A percentile compares a stretch with the other conserved stretches of the same genome.
These are phyloP conservation scores for Hibiscus tridactylites DNA, from an alignment of 345 rosid species.

Conservation along the genomic window DNA sequence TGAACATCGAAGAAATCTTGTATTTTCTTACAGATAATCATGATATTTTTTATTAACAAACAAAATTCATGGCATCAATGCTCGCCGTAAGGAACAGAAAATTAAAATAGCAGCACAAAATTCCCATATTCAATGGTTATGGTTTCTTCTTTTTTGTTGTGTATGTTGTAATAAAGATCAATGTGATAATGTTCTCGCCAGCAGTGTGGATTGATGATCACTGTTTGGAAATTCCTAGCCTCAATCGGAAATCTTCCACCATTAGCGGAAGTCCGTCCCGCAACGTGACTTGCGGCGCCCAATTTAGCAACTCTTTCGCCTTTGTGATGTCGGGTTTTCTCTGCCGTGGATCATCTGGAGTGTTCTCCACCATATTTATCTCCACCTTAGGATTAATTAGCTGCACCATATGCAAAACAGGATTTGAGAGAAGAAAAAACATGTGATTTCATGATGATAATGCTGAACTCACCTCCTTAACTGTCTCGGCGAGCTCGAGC, in stretches of 20 bases:
- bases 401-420: constrained; percentile 20
- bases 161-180: background rate
- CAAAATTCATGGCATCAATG: background rate
- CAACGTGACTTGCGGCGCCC: constrained; percentile 85
- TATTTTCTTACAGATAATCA: background rate
- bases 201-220: constrained; percentile 8
- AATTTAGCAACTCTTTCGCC: constrained; percentile 76
- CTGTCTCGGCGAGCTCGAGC: constrained; percentile 82
- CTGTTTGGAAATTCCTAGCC: constrained; percentile 51
- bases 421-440: too few relatives aligned
- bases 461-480: constrained; percentile 62
- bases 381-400: constrained; percentile 68
- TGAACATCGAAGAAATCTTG: too few relatives aligned
- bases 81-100: background rate
- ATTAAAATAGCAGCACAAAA: background rate
- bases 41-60: background rate
- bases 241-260: constrained; percentile 78
- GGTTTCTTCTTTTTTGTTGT: background rate
- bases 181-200: background rate
- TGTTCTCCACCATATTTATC: constrained; percentile 83
- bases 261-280: constrained; percentile 80
- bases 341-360: constrained; percentile 86
- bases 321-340: constrained; percentile 84
- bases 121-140: background rate
- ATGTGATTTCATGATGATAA: background rate